These are phyloP conservation scores for Leucosporidium scottii DNA, from an alignment of 768 basidiomycete genomes.

Conservation along the genomic window DNA sequence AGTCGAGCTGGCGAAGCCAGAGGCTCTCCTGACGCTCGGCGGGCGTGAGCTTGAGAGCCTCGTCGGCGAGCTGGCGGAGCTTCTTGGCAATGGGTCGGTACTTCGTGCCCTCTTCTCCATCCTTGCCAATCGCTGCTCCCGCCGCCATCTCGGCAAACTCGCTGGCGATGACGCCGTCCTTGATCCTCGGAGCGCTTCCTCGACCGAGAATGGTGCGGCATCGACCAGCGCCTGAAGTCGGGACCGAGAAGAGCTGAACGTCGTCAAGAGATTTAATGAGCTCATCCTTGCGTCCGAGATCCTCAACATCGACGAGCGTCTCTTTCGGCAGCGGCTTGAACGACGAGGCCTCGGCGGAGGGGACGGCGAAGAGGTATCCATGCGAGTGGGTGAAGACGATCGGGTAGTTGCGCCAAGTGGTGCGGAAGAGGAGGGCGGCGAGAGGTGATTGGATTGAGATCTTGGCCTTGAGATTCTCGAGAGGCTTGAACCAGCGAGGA, in stretches of 20 bases:
- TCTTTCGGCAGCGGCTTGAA: not conserved
- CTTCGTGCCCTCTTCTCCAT: slow-evolving; percentile 40
- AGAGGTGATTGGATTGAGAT: slow-evolving; percentile 1
- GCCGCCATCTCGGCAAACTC: slow-evolving; percentile 33
- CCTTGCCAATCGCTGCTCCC: slow-evolving; percentile 44
- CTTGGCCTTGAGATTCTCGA: not conserved
- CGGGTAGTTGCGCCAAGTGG: slow-evolving; percentile 40
- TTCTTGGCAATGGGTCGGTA: slow-evolving; percentile 44
- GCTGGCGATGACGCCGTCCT: slow-evolving; percentile 11
- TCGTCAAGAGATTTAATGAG: not conserved
- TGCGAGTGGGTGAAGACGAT: slow-evolving; percentile 39
- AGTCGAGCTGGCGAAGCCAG: slow-evolving; percentile 63
- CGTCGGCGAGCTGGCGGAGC: slow-evolving; percentile 43
- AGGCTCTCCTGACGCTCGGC: slow-evolving; percentile 2
- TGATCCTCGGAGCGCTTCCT: not conserved
- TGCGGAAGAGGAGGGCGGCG: slow-evolving; percentile 56
- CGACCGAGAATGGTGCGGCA: not conserved
- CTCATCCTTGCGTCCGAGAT: not conserved
- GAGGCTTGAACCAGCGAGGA: not conserved
- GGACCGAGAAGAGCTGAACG: slow-evolving; percentile 10
- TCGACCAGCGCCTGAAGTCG: slow-evolving; percentile 4
- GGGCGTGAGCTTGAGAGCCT: not conserved
- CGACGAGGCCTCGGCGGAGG: not conserved
- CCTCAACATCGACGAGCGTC: not conserved
- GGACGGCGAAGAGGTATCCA: slow-evolving; percentile 42